Conservation (phyloP, 2,329 filamentous ascomycete genomes). For the Xylaria sp. region DNA sequence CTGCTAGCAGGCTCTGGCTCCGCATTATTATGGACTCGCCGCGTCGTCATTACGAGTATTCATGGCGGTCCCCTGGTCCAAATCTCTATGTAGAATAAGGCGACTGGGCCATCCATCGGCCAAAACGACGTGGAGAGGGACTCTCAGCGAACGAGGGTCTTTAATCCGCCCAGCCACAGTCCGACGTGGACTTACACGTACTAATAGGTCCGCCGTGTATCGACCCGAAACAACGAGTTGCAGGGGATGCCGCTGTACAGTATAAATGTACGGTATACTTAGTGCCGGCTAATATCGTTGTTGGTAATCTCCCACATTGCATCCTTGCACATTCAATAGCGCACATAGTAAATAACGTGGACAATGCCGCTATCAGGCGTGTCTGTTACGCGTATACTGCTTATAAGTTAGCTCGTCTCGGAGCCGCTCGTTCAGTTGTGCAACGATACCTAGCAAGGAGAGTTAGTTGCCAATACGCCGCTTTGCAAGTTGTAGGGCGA, state of each 20-base stretch:
- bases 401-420: too few species aligned
- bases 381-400: not conserved
- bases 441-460: not conserved
- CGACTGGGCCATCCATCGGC: not conserved
- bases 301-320: slow-evolving; percentile 1
- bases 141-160: not conserved
- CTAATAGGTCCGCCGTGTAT: not conserved
- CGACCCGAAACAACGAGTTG: not conserved
- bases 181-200: not conserved
- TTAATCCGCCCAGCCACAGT: not conserved
- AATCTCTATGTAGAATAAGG: not conserved
- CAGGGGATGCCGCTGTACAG: not conserved
- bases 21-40: slow-evolving; percentile 13
- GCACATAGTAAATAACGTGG: too few species aligned
- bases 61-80: not conserved
- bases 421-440: not conserved
- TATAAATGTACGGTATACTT: not conserved
- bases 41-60: slow-evolving; percentile 9
- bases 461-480: not conserved
- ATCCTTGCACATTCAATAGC: too few species aligned
- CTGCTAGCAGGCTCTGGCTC: not conserved
- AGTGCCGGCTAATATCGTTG: not conserved
- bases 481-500: not conserved
- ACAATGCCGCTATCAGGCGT: not conserved
- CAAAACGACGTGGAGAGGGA: not conserved